Evolutionary conservation across 2,329 filamentous ascomycete species (phyloP).

Genomic region (Dactylellina leptospora): DNA sequence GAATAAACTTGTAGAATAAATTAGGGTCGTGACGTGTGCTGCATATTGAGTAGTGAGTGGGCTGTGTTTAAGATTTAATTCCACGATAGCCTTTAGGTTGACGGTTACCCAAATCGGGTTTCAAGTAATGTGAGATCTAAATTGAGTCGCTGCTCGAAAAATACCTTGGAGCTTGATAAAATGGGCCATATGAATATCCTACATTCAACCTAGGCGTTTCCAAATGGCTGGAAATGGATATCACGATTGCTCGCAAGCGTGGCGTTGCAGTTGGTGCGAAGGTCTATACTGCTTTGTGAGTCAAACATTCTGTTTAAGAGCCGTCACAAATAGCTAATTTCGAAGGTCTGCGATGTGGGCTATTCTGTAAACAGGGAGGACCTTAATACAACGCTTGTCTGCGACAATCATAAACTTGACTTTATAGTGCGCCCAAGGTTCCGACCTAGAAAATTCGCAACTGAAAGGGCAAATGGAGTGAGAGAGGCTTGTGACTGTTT

Average conservation of each 20-base stretch:
- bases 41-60: too few species aligned
- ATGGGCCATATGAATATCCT: too few species aligned
- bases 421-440: neutral
- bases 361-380: neutral
- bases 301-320: neutral
- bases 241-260: neutral
- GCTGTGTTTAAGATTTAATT: too few species aligned
- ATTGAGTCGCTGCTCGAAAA: too few species aligned
- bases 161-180: too few species aligned
- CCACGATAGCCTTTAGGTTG: too few species aligned
- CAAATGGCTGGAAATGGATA: too few species aligned
- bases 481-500: neutral
- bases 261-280: neutral
- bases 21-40: too few species aligned
- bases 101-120: too few species aligned
- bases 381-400: neutral
- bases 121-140: too few species aligned
- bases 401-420: neutral
- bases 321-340: neutral
- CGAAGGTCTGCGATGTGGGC: neutral
- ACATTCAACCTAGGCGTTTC: too few species aligned
- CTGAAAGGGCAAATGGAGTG: neutral
- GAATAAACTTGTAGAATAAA: too few species aligned
- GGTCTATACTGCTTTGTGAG: neutral
- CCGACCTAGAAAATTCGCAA: neutral